Evolutionary conservation across 1,284 basidiomycete genomes (phyloP), one percentile per base, ranked within the genome.

Genomic region (Ceratobasidium theobromae): DNA sequence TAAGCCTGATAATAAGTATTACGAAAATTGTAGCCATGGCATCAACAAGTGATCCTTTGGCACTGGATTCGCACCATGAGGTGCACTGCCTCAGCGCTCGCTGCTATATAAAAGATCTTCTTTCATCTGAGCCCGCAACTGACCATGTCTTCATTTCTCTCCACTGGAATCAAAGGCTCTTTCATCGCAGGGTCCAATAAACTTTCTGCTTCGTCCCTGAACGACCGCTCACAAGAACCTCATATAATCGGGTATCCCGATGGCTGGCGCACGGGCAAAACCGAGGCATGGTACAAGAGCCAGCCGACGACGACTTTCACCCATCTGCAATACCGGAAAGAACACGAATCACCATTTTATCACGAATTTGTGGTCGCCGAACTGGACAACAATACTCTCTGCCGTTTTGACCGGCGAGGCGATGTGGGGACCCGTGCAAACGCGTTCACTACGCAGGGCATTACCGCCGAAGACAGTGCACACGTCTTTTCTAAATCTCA

Each of bases 361-460:
- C 64, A 65, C 32, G 64, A 65, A 23, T 65, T 33, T 27, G 32
- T 54, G 23, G 64, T 65, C 12, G 28, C 33, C 21, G 41, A 54
- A 8, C 51, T 65, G 18, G 64, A 45, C 16, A 48, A 54, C 32
- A 18, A 43, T n/a, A 53, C 51, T 16, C 30, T 54, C 1, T 65
- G 64, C 18, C 64, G 64, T 16, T 65, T 65, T 25, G 64, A 65
- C 28, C 64, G 64, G 30, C 38, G 64, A 25, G 64, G 51, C 4
- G 51, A 54, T 27, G 52, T 53, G 4, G 16, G 46, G 23, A 53
- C 41, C 6, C 51, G 64, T 0, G 51, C 51, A 4, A 30, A 33
- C 25, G 52, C 41, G 3, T 53, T 65, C 14, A 54, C 41, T 6
- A 18, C 33, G 5, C 52, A 65, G 21, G 51, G 51, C 5, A 65